Percentiles rank a stretch among this genome's conserved stretches.
Evolutionary conservation across 2,329 filamentous ascomycete genomes (phyloP).

Genomic region (Orbilia ellipsospora): DNA sequence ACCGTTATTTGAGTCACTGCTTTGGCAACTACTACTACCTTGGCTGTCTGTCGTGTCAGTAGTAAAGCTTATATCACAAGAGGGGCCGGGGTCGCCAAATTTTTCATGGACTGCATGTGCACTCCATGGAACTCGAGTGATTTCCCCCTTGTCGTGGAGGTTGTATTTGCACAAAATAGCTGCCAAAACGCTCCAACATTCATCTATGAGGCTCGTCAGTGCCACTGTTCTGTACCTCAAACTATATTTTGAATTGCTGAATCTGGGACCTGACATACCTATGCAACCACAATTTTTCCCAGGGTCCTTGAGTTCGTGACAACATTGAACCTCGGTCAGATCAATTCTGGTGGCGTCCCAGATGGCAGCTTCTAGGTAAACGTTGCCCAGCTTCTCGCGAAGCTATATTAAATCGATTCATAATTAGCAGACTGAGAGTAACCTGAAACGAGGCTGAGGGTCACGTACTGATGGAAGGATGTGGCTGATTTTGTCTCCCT

Average conservation of each 20-base stretch:
- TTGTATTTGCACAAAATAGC: constrained; percentile 43
- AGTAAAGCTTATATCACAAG: constrained; percentile 31
- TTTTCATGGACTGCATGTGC: background rate
- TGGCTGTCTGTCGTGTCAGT: constrained; percentile 32
- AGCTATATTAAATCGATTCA: constrained; percentile 3
- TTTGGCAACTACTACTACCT: constrained; percentile 26
- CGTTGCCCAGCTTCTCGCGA: constrained; percentile 6
- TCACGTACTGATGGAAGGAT: constrained; percentile 20
- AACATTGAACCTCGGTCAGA: constrained; percentile 24
- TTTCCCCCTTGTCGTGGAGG: constrained; percentile 16
- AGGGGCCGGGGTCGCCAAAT: background rate
- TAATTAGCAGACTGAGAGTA: background rate
- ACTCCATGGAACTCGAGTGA: background rate
- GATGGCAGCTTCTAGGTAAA: constrained; percentile 14
- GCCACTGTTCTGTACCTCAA: background rate
- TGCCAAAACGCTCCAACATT: constrained; percentile 24
- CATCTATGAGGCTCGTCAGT: background rate
- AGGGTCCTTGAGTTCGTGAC: constrained; percentile 10
- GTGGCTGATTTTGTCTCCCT: constrained; percentile 11
- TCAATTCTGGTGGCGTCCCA: constrained; percentile 9
- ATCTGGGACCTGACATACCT: constrained; percentile 9
- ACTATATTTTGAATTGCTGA: background rate
- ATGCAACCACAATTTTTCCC: constrained; percentile 17
- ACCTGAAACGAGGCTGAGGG: background rate
- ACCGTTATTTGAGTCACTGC: constrained; percentile 23